Percentiles rank a stretch among this genome's conserved stretches.
Evolutionary conservation across 2,329 filamentous ascomycete genomes (phyloP).

Genomic region (Diaporthe humulicola): DNA sequence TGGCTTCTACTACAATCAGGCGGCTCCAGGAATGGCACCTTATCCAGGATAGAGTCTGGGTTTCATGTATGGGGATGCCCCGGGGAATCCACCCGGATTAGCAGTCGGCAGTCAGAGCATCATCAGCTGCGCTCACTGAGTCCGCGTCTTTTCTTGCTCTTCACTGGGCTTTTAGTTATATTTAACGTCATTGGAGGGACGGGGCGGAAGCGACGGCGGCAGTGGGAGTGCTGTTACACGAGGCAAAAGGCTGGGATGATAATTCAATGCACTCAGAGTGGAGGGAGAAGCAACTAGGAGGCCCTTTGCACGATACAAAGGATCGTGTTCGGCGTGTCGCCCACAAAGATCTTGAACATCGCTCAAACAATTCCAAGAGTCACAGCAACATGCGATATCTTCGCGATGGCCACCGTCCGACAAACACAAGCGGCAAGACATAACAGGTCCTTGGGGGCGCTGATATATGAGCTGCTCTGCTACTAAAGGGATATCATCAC

Average conservation of each 20-base stretch:
- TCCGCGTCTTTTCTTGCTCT: background rate
- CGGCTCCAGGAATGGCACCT: slow-evolving; percentile 69
- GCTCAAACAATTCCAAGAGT: background rate
- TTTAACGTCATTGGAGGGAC: background rate
- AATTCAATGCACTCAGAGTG: background rate
- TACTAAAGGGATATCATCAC: background rate
- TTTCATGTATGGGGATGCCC: slow-evolving; percentile 41
- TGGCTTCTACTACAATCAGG: slow-evolving; percentile 78
- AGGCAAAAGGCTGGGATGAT: background rate
- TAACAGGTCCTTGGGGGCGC: background rate
- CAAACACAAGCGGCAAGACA: background rate
- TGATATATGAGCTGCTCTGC: background rate
- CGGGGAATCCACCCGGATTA: background rate
- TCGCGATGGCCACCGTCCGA: background rate
- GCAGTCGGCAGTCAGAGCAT: background rate
- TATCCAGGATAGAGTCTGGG: slow-evolving; percentile 67
- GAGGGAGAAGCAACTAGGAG: background rate
- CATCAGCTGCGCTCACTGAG: background rate
- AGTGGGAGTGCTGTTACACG: background rate
- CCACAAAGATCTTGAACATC: background rate
- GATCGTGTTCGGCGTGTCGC: background rate
- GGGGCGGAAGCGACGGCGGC: background rate
- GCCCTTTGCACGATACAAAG: background rate
- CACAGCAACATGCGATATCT: background rate
- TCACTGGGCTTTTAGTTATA: background rate